Conservation (phyloP, 768 basidiomycete species). For the Coprinopsis marcescibilis region DNA sequence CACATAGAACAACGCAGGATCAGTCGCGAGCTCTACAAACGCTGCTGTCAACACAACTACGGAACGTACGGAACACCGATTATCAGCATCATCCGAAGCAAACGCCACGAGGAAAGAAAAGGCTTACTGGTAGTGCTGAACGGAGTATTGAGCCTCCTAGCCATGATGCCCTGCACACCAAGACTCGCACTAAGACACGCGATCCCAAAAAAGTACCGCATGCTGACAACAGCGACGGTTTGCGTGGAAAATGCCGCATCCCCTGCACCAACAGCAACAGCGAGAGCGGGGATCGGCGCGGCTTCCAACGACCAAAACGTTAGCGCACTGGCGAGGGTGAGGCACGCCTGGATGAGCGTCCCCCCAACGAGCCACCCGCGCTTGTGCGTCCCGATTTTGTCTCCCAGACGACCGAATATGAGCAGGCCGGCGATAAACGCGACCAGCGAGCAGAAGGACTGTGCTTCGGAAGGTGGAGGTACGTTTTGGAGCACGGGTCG, state of each 20-base stretch:
- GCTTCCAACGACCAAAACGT: neutral
- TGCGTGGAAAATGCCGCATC: too few relatives aligned
- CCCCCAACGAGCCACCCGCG: conserved; percentile 9
- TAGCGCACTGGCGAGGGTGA: conserved; percentile 4
- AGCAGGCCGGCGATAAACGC: conserved; percentile 3
- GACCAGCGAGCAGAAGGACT: conserved; percentile 1
- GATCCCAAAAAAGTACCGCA: conserved; percentile 6
- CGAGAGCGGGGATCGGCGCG: neutral
- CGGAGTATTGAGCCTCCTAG: conserved; percentile 7
- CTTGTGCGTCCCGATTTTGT: conserved; percentile 10
- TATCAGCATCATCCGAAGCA: neutral
- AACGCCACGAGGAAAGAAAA: too few relatives aligned
- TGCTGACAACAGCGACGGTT: conserved; percentile 38
- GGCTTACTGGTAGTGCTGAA: conserved; percentile 11
- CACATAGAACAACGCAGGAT: conserved; percentile 65
- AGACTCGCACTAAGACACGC: conserved; percentile 12
- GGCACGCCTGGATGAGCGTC: conserved; percentile 10
- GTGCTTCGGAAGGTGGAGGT: conserved; percentile 2
- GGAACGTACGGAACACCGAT: neutral
- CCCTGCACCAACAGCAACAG: too few relatives aligned
- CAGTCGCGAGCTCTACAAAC: conserved; percentile 75
- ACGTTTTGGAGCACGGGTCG: neutral
- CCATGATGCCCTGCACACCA: conserved; percentile 12
- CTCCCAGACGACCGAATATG: conserved; percentile 8
- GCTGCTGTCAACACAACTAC: conserved; percentile 56